Percentiles rank a stretch among this genome's conserved stretches.
phyloP scores from a whole-genome alignment of 1,284 basidiomycete genomes.

The Ganoderma meredithae region DNA sequence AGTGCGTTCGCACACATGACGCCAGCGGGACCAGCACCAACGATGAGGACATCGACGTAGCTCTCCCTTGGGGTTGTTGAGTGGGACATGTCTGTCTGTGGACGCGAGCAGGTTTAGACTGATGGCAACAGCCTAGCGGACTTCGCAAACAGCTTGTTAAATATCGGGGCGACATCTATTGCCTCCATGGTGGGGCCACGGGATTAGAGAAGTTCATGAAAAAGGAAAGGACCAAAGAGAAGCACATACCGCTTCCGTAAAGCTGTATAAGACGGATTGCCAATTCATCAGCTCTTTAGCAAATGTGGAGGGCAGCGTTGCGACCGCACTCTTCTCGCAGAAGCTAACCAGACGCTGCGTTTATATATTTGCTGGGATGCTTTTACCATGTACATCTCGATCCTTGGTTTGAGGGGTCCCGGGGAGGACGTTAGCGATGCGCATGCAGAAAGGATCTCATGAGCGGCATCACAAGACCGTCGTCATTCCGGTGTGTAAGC shows the following conservation, averaged over 20 bases:
- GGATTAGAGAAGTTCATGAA: neutral
- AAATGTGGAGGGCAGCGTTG: neutral
- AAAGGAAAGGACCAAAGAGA: neutral
- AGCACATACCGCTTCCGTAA: neutral
- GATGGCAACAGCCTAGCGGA: neutral
- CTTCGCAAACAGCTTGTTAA: neutral
- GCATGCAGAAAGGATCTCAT: neutral
- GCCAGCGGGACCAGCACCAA: conserved; percentile 66
- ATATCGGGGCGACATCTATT: neutral
- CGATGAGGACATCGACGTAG: conserved; percentile 61
- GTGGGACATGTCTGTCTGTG: neutral
- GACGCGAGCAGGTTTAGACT: neutral
- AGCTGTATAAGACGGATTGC: neutral
- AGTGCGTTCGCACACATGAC: conserved; percentile 72
- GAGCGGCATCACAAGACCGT: neutral
- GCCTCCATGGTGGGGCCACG: neutral
- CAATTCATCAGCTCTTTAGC: neutral
- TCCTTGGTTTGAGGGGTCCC: neutral
- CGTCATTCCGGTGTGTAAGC: neutral
- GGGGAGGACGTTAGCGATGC: neutral
- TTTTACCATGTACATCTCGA: neutral
- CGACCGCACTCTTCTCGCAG: neutral
- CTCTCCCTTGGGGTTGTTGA: conserved; percentile 11
- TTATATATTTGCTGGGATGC: neutral
- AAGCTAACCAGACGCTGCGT: neutral